These are phyloP conservation scores for Mycena chlorophos DNA, from an alignment of 768 basidiomycete genomes.

Conservation along the genomic window DNA sequence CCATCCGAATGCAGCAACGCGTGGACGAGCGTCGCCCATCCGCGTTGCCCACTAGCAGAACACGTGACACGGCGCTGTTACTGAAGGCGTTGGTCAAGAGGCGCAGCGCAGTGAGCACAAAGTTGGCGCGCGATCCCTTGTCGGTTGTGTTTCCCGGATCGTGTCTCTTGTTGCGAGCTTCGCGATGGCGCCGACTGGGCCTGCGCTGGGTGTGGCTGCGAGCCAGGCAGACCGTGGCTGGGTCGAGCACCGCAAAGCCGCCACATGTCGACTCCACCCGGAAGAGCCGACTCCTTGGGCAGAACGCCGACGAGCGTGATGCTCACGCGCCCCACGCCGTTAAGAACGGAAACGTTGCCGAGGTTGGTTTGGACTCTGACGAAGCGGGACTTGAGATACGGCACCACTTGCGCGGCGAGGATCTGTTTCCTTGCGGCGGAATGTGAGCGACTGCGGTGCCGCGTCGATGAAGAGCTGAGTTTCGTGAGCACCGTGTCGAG, in stretches of 20 bases:
- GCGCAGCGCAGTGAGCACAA: slow-evolving; percentile 63
- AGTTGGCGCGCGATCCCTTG: slow-evolving; percentile 51
- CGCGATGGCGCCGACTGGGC: slow-evolving; percentile 49
- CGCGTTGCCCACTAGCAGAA: slow-evolving; percentile 33
- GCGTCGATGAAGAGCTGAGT: slow-evolving; percentile 63
- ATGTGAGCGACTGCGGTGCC: slow-evolving; percentile 35
- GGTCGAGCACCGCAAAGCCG: slow-evolving; percentile 73
- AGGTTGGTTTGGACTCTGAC: slow-evolving; percentile 21
- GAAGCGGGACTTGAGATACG: slow-evolving; percentile 67
- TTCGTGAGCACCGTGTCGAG: slow-evolving; percentile 65
- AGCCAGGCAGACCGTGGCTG: slow-evolving; percentile 54
- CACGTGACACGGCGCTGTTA: slow-evolving; percentile 43
- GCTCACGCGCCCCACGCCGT: slow-evolving; percentile 52
- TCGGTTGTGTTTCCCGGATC: slow-evolving; percentile 27
- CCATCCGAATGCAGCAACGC: slow-evolving; percentile 69
- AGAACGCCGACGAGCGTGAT: slow-evolving; percentile 45
- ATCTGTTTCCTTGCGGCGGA: slow-evolving; percentile 46
- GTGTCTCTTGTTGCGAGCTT: slow-evolving; percentile 40
- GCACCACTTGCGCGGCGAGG: slow-evolving; percentile 50
- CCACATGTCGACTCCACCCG: slow-evolving; percentile 84
- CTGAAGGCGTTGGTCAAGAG: slow-evolving; percentile 71
- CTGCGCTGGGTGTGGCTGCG: slow-evolving; percentile 34
- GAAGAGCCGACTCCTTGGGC: slow-evolving; percentile 60
- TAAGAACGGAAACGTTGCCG: slow-evolving; percentile 42
- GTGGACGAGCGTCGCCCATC: slow-evolving; percentile 58